phyloP scores from a whole-genome alignment of 495 filamentous ascomycete genomes.

The Pyronema domesticum region DNA sequence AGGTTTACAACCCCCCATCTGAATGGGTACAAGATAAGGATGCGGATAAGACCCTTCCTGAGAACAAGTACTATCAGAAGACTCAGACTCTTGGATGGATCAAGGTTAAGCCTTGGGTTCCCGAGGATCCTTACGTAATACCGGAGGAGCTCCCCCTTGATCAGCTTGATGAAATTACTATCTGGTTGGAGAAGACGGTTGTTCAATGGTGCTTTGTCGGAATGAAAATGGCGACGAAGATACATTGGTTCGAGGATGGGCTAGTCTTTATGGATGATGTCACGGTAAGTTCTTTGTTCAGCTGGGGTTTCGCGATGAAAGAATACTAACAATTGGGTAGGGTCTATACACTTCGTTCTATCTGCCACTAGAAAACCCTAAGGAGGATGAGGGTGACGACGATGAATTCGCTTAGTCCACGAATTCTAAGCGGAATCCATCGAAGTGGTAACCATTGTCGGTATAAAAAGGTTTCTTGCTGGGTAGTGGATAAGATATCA shows the following conservation, averaged over 20 bases:
- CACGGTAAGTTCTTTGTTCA: slow-evolving; percentile 14
- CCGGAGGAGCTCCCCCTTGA: slow-evolving; percentile 2
- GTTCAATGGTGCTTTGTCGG: slow-evolving; percentile 47
- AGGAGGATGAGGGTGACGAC: slow-evolving; percentile 5
- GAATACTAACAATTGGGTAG: slow-evolving; percentile 8
- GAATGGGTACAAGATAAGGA: background rate
- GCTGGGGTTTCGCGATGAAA: background rate
- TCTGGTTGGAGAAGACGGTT: slow-evolving; percentile 49
- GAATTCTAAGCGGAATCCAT: no score
- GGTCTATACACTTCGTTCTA: slow-evolving; percentile 13
- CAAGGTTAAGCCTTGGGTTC: slow-evolving; percentile 24
- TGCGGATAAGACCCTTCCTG: background rate
- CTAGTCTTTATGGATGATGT: slow-evolving; percentile 34
- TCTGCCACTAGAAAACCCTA: background rate
- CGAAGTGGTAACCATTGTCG: no score
- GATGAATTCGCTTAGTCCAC: slow-evolving; percentile 12
- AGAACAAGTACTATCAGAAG: slow-evolving; percentile 27
- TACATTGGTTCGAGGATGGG: slow-evolving; percentile 46
- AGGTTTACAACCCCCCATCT: slow-evolving; percentile 24
- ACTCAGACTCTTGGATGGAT: slow-evolving; percentile 32
- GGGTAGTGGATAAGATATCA: no score
- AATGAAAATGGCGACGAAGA: slow-evolving; percentile 52
- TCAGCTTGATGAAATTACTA: slow-evolving; percentile 33
- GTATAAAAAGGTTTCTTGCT: no score
- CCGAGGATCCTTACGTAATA: slow-evolving; percentile 17